Conservation (phyloP, 2,329 filamentous ascomycete genomes). For the Ophiostoma himal-ulmi region DNA sequence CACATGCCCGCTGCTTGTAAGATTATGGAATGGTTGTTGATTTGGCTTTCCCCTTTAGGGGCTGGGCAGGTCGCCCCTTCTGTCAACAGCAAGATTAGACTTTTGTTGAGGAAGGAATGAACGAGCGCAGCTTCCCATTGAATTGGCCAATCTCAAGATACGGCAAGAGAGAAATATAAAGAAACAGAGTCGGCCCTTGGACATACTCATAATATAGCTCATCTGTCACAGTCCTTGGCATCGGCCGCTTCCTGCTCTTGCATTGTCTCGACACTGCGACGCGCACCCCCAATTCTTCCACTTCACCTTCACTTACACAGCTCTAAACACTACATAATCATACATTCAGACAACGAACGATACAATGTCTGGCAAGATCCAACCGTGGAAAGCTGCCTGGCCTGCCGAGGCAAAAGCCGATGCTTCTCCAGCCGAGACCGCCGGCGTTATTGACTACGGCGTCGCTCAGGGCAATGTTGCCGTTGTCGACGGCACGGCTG, state of each 20-base stretch:
- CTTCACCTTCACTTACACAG: neutral
- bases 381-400: constrained; percentile 26
- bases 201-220: neutral
- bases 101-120: neutral
- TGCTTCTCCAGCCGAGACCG: neutral
- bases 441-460: constrained; percentile 17
- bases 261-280: neutral
- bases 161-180: neutral
- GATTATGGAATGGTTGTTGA: neutral
- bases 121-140: neutral
- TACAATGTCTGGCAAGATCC: constrained; percentile 22
- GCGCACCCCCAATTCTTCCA: neutral
- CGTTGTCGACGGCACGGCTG: constrained; percentile 23
- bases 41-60: neutral
- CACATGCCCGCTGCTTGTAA: neutral
- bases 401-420: constrained; percentile 7
- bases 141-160: neutral
- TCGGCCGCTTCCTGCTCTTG: neutral
- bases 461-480: constrained; percentile 19
- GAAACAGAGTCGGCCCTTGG: neutral
- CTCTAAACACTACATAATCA: neutral
- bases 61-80: neutral
- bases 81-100: neutral
- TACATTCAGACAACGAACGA: neutral
- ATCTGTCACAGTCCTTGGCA: neutral